Base-by-base conservation (phyloP, 805 yeast species). In the Sporopachydermia lactativora region DNA sequence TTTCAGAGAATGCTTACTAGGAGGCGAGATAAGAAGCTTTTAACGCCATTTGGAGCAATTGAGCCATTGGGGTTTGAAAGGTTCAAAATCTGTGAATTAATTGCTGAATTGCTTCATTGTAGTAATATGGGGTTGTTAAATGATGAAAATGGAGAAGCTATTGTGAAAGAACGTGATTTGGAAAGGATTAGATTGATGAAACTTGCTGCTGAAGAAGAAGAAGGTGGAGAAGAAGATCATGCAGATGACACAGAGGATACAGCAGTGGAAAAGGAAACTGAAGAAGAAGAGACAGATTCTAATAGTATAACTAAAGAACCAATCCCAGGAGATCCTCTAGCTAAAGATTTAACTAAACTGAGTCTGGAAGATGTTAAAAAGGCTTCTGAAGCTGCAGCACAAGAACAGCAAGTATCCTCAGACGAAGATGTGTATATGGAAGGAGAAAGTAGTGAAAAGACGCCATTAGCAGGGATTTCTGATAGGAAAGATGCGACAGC, bases 101-200 rank as follows among this genome's bases (percentile, higher is more conserved):
- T 92, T 39, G 98, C 98, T 0, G 99, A 92, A 53, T 66, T 92
- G 35, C 67, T 92, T 42, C 98, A 92, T 59, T 92, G 99, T 55
- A 85, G 96, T n/a, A 92, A 92, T 60, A 92, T 92, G 97, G 84
- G 81, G 0, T 66, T 86, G 15, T 69, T 92, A 48, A 92, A 89
- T 56, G 85, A 88, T 37, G 74, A 71, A 35, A 69, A 68, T 40
- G 85, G 88, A 41, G 78, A 83, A 57, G 66, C 66, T 19, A 69
- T 84, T 36, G 76, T 85, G 17, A 58, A 60, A 34, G 75, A 78
- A 42, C 70, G 96, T 39, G 95, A 86, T 52, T 57, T 60, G 8
- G 73, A 78, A 44, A 69, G 96, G 44, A 64, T 62, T 16, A 64
- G 77, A 16, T 63, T 80, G 39, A 59, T 66, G 36, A 62, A 52